phyloP scores from a whole-genome alignment of 768 basidiomycete species.

The Mycena alexandri region DNA sequence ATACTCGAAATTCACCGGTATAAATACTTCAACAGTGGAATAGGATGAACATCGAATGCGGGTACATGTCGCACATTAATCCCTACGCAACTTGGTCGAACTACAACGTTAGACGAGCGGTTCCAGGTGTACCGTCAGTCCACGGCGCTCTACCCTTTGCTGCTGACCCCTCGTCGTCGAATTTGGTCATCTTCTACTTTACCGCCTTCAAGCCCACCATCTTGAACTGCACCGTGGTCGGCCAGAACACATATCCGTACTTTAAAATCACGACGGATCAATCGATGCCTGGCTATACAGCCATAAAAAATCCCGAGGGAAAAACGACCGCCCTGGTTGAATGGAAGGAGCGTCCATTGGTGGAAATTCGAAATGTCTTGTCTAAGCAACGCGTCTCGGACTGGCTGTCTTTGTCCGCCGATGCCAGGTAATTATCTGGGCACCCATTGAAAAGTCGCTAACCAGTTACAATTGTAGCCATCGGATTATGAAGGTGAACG shows the following conservation, averaged over 20 bases:
- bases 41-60: neutral
- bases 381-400: conserved; percentile 47
- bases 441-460: conserved; percentile 12
- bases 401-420: conserved; percentile 54
- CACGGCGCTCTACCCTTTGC: conserved; percentile 60
- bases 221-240: conserved; percentile 23
- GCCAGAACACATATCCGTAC: conserved; percentile 48
- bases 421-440: conserved; percentile 44
- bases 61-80: conserved; percentile 16
- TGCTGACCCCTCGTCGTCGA: conserved; percentile 14
- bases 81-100: conserved; percentile 27
- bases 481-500: conserved; percentile 49
- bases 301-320: conserved; percentile 38
- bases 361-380: conserved; percentile 51
- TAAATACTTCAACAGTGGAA: neutral
- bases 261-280: conserved; percentile 52
- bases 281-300: conserved; percentile 46
- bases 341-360: conserved; percentile 45
- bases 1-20: neutral
- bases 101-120: neutral
- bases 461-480: conserved; percentile 34
- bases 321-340: conserved; percentile 52
- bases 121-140: conserved; percentile 48
- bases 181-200: conserved; percentile 52
- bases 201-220: conserved; percentile 46